These are phyloP conservation scores for Clitoria ternatea DNA, from an alignment of 306 rosid species.

Conservation along the genomic window DNA sequence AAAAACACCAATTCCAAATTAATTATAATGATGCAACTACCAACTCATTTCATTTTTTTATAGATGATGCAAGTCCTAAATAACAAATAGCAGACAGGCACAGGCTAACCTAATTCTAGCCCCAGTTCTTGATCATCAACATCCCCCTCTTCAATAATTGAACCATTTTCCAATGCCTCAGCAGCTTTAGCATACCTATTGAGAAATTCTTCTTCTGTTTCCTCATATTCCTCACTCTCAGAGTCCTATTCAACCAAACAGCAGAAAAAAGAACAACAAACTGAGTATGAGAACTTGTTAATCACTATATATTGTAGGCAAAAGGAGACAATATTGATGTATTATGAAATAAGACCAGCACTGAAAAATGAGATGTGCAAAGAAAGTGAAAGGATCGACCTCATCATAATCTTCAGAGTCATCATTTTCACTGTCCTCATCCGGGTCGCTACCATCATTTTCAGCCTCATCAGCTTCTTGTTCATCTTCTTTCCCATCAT, in stretches of 20 bases:
- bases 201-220: constrained; percentile 82
- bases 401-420: constrained; percentile 66
- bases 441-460: constrained; percentile 39
- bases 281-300: neutral
- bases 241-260: constrained; percentile 56
- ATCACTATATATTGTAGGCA: neutral
- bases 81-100: constrained; percentile 1
- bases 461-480: constrained; percentile 44
- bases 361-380: constrained; percentile 7
- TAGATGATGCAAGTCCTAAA: neutral
- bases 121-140: constrained; percentile 64
- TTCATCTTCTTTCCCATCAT: constrained; percentile 45
- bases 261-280: neutral
- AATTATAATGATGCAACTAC: neutral
- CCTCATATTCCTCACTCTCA: constrained; percentile 68
- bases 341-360: neutral
- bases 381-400: constrained; percentile 39
- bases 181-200: constrained; percentile 87
- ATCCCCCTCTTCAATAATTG: constrained; percentile 68
- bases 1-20: constrained; percentile 1
- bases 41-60: neutral
- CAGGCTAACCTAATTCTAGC: constrained; percentile 54
- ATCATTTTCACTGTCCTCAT: constrained; percentile 31
- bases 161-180: constrained; percentile 62
- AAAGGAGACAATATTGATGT: neutral